A percentile compares a stretch with the other conserved stretches of the same genome.
phyloP scores from a whole-genome alignment of 2,329 filamentous ascomycete genomes.

The Claviceps purpurea region DNA sequence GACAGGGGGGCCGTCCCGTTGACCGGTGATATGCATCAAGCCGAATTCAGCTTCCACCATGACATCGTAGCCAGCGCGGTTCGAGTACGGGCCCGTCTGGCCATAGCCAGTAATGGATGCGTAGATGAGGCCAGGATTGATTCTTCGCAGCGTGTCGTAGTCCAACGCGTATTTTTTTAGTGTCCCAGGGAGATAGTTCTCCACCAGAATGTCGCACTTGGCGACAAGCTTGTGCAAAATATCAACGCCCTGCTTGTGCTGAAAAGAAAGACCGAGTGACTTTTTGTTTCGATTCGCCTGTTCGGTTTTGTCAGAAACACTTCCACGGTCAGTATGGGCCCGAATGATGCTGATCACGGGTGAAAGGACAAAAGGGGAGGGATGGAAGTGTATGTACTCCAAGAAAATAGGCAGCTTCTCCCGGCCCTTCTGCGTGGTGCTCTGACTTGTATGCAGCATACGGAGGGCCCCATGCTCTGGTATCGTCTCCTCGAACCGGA shows the following conservation, averaged over 20 bases:
- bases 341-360: neutral
- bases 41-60: constrained; percentile 99
- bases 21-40: constrained; percentile 95
- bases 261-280: constrained; percentile 82
- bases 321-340: neutral
- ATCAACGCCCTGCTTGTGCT: constrained; percentile 67
- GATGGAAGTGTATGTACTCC: constrained; percentile 41
- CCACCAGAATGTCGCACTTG: constrained; percentile 83
- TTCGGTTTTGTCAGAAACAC: neutral
- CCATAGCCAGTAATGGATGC: constrained; percentile 96
- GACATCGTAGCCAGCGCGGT: constrained; percentile 89
- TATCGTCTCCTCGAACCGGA: constrained; percentile 82
- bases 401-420: constrained; percentile 91
- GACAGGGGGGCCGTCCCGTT: constrained; percentile 75
- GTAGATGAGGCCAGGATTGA: constrained; percentile 84
- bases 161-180: constrained; percentile 87
- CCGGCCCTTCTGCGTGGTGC: constrained; percentile 50
- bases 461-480: constrained; percentile 88
- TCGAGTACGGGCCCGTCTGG: constrained; percentile 81
- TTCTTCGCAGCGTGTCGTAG: constrained; percentile 62
- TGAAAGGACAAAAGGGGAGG: neutral
- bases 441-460: constrained; percentile 65
- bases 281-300: constrained; percentile 97
- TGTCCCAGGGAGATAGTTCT: constrained; percentile 88
- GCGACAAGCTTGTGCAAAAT: constrained; percentile 76